These are phyloP conservation scores for Coniochaeta pulveracea DNA, from an alignment of 2,329 filamentous ascomycete species.

Conservation along the genomic window DNA sequence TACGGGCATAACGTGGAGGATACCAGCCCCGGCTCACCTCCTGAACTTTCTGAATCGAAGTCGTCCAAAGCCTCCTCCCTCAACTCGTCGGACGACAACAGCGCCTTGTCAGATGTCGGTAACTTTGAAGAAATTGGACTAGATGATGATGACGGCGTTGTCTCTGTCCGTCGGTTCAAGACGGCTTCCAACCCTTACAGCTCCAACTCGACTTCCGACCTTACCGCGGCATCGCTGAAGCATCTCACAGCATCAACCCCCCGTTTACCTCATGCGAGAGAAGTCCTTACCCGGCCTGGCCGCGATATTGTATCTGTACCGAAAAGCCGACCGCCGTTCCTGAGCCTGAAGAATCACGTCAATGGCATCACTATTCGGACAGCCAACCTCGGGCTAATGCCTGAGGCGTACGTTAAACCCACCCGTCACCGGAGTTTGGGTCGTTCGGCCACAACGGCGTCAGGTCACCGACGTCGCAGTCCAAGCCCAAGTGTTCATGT, in stretches of 20 bases:
- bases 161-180: constrained; percentile 24
- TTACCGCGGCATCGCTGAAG: constrained; percentile 21
- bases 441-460: constrained; percentile 27
- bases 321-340: constrained; percentile 29
- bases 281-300: constrained; percentile 19
- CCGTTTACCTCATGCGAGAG: constrained; percentile 18
- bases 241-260: constrained; percentile 14
- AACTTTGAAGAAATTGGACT: constrained; percentile 93
- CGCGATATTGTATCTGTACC: constrained; percentile 19
- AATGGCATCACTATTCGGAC: constrained; percentile 38
- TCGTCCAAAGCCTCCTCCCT: constrained; percentile 87
- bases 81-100: constrained; percentile 68
- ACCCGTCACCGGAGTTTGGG: constrained; percentile 22
- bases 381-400: constrained; percentile 26
- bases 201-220: constrained; percentile 28
- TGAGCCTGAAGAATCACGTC: constrained; percentile 33
- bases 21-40: constrained; percentile 52
- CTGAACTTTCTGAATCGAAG: constrained; percentile 71
- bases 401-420: constrained; percentile 18
- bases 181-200: constrained; percentile 35
- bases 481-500: constrained; percentile 38
- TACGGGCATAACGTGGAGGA: constrained; percentile 26
- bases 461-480: constrained; percentile 33
- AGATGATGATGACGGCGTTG: constrained; percentile 49
- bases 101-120: constrained; percentile 57